A percentile compares a stretch with the other conserved stretches of the same genome.
Conservation (phyloP, 768 basidiomycete species). For the Tremella yokohamensis region DNA sequence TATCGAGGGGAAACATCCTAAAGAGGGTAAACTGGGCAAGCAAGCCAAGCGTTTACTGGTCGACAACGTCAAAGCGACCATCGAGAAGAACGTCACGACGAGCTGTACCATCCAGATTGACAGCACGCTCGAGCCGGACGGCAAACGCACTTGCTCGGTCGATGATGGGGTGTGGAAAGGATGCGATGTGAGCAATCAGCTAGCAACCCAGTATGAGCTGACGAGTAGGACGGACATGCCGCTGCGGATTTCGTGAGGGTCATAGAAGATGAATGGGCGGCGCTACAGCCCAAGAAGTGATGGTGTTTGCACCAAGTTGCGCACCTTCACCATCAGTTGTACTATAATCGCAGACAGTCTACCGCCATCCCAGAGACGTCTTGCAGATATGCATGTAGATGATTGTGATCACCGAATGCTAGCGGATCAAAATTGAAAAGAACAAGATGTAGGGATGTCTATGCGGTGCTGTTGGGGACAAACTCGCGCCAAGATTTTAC, state of each 20-base stretch:
- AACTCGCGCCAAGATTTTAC: constrained; percentile 85
- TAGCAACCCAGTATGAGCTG: not conserved
- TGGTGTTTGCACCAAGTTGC: not conserved
- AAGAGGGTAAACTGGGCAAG: constrained; percentile 43
- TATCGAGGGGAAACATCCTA: constrained; percentile 54
- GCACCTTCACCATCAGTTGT: too few species aligned
- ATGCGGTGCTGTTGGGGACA: constrained; percentile 21
- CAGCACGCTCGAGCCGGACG: constrained; percentile 34
- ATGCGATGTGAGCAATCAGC: constrained; percentile 59
- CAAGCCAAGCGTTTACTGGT: constrained; percentile 55
- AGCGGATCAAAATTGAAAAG: not conserved
- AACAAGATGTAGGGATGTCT: constrained; percentile 1
- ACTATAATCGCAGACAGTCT: too few species aligned
- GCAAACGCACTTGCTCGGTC: constrained; percentile 65
- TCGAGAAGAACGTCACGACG: constrained; percentile 64
- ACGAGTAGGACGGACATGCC: constrained; percentile 65
- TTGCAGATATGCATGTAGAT: too few species aligned
- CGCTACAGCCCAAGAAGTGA: constrained; percentile 48
- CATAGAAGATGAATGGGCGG: constrained; percentile 70
- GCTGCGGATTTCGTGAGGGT: constrained; percentile 70
- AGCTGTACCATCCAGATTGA: constrained; percentile 85
- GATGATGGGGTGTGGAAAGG: constrained; percentile 55
- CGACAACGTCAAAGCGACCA: constrained; percentile 58
- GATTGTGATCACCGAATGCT: not conserved
- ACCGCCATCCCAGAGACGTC: too few species aligned